phyloP scores from a whole-genome alignment of 176 grass and related monocot genomes.

The Musa itinerans region DNA sequence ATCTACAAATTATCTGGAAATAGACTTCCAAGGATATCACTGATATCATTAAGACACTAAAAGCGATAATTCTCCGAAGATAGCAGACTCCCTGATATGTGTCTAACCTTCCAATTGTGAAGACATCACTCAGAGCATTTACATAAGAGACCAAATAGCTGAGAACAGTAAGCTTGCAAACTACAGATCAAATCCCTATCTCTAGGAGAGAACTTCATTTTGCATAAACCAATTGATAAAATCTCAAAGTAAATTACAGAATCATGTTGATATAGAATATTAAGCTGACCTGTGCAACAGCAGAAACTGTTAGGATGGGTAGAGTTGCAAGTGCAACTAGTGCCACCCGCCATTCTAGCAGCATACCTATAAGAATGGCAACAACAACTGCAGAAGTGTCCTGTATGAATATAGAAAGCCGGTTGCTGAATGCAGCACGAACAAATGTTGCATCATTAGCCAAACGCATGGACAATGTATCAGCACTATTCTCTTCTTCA shows the following conservation, averaged over 20 bases:
- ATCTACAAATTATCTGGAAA: neutral
- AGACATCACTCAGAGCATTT: neutral
- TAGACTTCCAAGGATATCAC: neutral
- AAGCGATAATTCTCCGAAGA: neutral
- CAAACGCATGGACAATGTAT: constrained; percentile 83
- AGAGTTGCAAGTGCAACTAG: constrained; percentile 92
- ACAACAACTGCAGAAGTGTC: constrained; percentile 80
- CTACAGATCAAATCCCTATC: no score
- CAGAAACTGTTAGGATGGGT: constrained; percentile 82
- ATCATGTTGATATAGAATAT: neutral
- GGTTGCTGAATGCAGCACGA: constrained; percentile 93
- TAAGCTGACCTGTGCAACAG: constrained; percentile 88
- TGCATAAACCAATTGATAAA: neutral
- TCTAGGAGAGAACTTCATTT: neutral
- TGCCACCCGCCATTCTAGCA: constrained; percentile 81
- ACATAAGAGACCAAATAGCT: neutral
- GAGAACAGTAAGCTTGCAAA: no score
- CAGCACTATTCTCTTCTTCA: constrained; percentile 94
- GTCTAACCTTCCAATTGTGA: no score
- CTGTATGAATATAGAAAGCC: constrained; percentile 98
- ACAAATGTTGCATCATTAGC: constrained; percentile 99
- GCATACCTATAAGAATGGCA: constrained; percentile 89
- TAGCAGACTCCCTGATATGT: no score
- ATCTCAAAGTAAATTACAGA: no score
- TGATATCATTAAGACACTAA: neutral